A percentile compares a stretch with the other conserved stretches of the same genome.
These are phyloP conservation scores for Coniella lustricola DNA, from an alignment of 2,329 filamentous ascomycete species.

Conservation along the genomic window DNA sequence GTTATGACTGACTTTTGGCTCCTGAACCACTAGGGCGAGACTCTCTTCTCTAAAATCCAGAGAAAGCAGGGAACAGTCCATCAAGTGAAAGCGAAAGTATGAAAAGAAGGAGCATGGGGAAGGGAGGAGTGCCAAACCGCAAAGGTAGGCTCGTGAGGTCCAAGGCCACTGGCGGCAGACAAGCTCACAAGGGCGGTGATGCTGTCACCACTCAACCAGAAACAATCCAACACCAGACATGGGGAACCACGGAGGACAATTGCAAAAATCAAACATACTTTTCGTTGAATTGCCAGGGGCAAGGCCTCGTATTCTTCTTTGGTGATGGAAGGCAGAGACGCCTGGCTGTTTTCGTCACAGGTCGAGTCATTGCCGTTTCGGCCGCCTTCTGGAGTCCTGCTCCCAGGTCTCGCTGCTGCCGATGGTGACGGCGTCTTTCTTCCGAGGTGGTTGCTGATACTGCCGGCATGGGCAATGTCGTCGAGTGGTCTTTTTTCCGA, in stretches of 20 bases:
- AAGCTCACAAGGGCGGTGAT: too few species aligned
- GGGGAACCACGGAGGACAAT: background rate
- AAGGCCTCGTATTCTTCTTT: constrained; percentile 44
- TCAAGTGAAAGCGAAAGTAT: too few species aligned
- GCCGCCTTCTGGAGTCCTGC: constrained; percentile 4
- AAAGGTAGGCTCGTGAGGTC: background rate
- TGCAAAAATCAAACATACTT: constrained; percentile 33
- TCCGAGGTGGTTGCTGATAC: constrained; percentile 9
- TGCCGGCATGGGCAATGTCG: constrained; percentile 6
- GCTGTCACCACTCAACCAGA: too few species aligned
- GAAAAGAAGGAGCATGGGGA: too few species aligned
- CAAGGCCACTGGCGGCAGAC: background rate
- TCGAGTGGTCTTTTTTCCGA: constrained; percentile 3
- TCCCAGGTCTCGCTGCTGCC: background rate
- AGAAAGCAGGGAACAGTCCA: too few species aligned
- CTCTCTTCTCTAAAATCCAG: too few species aligned
- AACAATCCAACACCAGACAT: too few species aligned
- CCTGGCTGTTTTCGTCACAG: background rate
- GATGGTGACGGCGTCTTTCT: constrained; percentile 3
- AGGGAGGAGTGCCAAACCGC: background rate
- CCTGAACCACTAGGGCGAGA: too few species aligned
- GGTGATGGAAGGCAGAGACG: constrained; percentile 23
- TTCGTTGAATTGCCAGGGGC: constrained; percentile 42
- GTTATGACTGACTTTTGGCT: too few species aligned
- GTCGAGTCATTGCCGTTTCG: constrained; percentile 9